Evolutionary conservation across 1,139 yeast genomes (phyloP), one percentile per base, ranked within the genome.

Genomic region (Taphrina deformans): DNA sequence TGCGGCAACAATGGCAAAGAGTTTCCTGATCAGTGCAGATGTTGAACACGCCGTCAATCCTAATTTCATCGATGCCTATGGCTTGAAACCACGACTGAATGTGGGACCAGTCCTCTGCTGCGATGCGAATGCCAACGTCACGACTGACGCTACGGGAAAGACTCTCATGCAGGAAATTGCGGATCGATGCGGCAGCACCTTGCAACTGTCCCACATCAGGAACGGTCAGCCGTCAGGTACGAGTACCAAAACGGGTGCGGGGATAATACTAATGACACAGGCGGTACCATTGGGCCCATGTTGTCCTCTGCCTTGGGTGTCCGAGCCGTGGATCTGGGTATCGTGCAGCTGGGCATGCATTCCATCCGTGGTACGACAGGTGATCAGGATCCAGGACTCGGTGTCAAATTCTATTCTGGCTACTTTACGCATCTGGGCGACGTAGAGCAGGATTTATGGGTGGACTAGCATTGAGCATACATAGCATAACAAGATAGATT

Each of bases 21-120:
- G 98, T 0, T 92, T 93, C 76, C 82, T 93, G 71, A 77, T 93
- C 63, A 91, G 98, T 0, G 90, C 97, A 0, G 99, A 93, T 75
- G 93, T 90, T 85, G 97, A 98, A 0, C 99, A 93, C 74, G 98
- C 97, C 38, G 87, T 92, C 45, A 97, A 93, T 75, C 99, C 99
- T 68, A 93, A 93, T 76, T 93, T 92, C 75, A 78, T 83, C 12
- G 82, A 81, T 60, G 83, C 83, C 71, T 89, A 93, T 75, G 79
- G 82, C 69, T 96, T 92, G 75, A 84, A 85, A 69, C 98, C 99
- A 0, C 82, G 82, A 64, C 78, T 93, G 69, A 95, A 95, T 73
- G 80, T 81, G 62, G 99, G 99, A 2, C 97, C 98, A 0, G 97
- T 91, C 7, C 85, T 93, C 73, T 93, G 93, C 76, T 79, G 92